These are phyloP conservation scores for Nicotiana rustica DNA, from an alignment of 305 asterid genomes.

Conservation along the genomic window DNA sequence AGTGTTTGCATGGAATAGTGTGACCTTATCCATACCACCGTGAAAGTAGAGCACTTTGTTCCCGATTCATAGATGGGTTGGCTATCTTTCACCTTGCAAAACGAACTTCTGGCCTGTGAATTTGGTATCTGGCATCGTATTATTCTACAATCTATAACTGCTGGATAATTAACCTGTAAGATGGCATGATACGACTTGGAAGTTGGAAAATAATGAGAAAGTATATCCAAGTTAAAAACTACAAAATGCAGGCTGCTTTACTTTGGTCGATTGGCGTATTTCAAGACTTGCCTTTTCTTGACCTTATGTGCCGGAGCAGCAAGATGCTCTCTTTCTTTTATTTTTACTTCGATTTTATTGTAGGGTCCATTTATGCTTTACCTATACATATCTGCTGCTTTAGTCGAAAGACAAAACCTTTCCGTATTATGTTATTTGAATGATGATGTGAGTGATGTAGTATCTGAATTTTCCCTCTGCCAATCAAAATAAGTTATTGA, in stretches of 20 bases:
- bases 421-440: not conserved
- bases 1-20: not conserved
- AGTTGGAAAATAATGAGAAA: not conserved
- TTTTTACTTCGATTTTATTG: not conserved
- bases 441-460: slow-evolving; percentile 18
- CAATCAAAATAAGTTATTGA: slow-evolving; percentile 11
- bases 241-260: slow-evolving; percentile 18
- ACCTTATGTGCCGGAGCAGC: slow-evolving; percentile 22
- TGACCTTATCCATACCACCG: not conserved
- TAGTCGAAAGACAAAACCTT: slow-evolving; percentile 10
- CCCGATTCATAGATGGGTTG: not conserved
- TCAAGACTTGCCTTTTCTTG: not conserved
- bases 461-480: not conserved
- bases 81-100: not conserved
- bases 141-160: not conserved
- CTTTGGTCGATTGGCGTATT: not conserved
- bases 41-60: not conserved
- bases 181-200: not conserved
- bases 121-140: not conserved
- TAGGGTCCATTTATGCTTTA: not conserved
- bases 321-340: slow-evolving; percentile 22
- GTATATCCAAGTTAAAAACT: not conserved
- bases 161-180: not conserved
- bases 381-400: not conserved
- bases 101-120: not conserved